phyloP scores from a whole-genome alignment of 129 eudicot species.

The Flaveria bidentis region DNA sequence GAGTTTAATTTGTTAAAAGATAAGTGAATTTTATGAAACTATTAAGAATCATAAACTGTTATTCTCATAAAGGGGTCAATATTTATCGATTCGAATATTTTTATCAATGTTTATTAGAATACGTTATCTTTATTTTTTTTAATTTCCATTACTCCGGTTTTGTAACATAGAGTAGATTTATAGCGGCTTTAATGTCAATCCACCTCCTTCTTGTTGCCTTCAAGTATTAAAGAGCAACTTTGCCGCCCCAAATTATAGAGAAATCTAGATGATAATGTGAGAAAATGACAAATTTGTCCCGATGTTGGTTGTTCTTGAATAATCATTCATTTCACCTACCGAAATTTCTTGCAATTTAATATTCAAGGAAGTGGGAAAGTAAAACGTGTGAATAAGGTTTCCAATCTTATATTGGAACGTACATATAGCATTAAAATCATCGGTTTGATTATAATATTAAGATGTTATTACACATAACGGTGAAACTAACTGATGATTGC shows the following conservation, averaged over 20 bases:
- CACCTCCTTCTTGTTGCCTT: conserved; percentile 3
- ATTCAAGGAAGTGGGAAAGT: background rate
- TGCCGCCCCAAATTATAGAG: conserved; percentile 9
- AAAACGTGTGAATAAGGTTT: background rate
- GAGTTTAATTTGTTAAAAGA: no score
- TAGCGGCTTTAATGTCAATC: conserved; percentile 10
- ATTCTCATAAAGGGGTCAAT: no score
- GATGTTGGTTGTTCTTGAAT: background rate
- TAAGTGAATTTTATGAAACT: no score
- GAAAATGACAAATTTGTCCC: conserved; percentile 17
- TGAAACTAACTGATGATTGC: background rate
- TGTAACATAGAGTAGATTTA: background rate
- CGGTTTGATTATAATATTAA: background rate
- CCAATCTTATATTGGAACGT: background rate
- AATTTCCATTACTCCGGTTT: no score
- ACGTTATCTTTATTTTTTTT: no score
- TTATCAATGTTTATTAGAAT: no score
- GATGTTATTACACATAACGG: background rate
- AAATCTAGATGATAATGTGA: conserved; percentile 5
- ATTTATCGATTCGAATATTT: no score
- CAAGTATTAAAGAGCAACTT: background rate
- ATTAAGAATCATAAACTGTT: no score
- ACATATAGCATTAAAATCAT: background rate
- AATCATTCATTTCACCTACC: background rate
- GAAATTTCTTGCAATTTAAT: background rate